Evolutionary conservation across 768 basidiomycete genomes (phyloP).

Genomic region (Agrocybe pediades): DNA sequence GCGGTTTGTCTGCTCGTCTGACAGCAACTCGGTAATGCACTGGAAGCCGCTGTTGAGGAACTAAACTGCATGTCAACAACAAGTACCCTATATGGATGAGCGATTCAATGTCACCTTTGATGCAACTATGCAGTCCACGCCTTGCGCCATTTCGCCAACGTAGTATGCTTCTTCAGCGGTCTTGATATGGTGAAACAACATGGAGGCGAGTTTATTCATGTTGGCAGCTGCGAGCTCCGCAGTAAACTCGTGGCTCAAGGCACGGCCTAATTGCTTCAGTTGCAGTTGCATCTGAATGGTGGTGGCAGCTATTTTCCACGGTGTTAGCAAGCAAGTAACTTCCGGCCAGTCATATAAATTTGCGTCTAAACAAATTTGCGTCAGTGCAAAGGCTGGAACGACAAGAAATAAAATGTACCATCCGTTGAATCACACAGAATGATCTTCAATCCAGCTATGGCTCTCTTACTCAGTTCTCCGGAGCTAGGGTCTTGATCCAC

Average conservation of each 20-base stretch:
- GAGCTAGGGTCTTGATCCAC: conserved; percentile 37
- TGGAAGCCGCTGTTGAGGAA: conserved; percentile 77
- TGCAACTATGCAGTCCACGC: conserved; percentile 65
- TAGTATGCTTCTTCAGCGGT: conserved; percentile 81
- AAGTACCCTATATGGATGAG: too few relatives aligned
- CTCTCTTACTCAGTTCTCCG: conserved; percentile 57
- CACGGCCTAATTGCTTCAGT: conserved; percentile 71
- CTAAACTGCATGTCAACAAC: too few relatives aligned
- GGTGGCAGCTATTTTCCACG: conserved; percentile 83
- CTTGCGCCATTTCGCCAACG: conserved; percentile 79
- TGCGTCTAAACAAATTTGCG: conserved; percentile 31
- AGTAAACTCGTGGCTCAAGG: conserved; percentile 58
- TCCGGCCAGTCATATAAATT: conserved; percentile 61
- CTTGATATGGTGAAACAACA: conserved; percentile 73
- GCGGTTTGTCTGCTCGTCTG: conserved; percentile 25
- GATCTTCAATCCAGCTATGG: conserved; percentile 66
- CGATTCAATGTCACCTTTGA: conserved; percentile 55
- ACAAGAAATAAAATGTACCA: conserved; percentile 40
- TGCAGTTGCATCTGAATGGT: conserved; percentile 79
- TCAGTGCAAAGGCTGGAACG: neutral
- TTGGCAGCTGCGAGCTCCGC: conserved; percentile 58
- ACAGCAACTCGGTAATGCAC: conserved; percentile 59
- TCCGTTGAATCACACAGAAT: conserved; percentile 67
- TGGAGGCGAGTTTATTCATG: conserved; percentile 65
- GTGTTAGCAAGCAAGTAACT: conserved; percentile 69